phyloP scores from a whole-genome alignment of 345 rosid genomes.

The Moricandia arvensis region DNA sequence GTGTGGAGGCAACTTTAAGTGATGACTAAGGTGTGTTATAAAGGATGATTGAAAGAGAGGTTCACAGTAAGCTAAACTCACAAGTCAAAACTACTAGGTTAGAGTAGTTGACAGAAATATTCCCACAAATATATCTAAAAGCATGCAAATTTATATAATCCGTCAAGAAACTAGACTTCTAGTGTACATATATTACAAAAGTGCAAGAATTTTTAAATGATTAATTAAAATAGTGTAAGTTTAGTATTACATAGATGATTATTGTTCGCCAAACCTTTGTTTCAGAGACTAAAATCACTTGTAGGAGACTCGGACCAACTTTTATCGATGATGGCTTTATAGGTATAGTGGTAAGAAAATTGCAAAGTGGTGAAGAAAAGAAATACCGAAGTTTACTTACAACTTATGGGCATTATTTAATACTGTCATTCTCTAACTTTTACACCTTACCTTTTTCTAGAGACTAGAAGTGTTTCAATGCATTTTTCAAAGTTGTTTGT shows the following conservation, averaged over 20 bases:
- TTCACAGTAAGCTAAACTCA: neutral
- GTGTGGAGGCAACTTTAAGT: neutral
- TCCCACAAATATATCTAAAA: neutral
- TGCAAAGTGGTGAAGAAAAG: conserved; percentile 1
- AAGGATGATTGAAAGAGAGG: neutral
- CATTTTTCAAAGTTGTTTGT: neutral
- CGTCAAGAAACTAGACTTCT: neutral
- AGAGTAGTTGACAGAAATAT: neutral
- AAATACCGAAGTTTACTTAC: too few relatives aligned
- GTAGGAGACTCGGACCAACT: conserved; percentile 5
- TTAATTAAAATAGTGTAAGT: neutral
- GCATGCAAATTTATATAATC: neutral
- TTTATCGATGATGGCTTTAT: conserved; percentile 7
- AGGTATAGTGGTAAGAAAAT: conserved; percentile 21
- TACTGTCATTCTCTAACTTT: neutral
- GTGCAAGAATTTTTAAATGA: neutral
- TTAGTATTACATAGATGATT: neutral
- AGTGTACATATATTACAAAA: neutral
- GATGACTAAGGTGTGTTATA: neutral
- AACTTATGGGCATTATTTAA: neutral
- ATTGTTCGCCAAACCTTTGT: neutral
- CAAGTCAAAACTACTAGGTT: neutral
- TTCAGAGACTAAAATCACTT: neutral
- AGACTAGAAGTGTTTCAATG: neutral
- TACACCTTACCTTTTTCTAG: neutral